A percentile compares a stretch with the other conserved stretches of the same genome.
Evolutionary conservation across 768 basidiomycete genomes (phyloP).

Genomic region (Inosperma sp.): DNA sequence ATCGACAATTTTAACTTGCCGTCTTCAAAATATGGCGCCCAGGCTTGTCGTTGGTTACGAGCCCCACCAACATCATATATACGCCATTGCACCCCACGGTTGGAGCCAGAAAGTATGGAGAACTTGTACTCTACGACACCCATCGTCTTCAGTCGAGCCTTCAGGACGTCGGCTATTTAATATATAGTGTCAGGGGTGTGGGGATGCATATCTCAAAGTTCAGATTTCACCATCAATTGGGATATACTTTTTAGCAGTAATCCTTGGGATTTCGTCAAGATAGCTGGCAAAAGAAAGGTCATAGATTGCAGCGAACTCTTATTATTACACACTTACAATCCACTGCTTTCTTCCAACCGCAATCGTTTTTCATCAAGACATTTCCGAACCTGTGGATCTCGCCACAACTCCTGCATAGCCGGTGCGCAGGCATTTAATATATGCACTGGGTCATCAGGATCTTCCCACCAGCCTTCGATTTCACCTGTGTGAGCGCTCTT

Average conservation of each 20-base stretch:
- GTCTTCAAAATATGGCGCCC: conserved; percentile 87
- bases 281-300: conserved; percentile 44
- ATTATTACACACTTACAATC: conserved; percentile 55
- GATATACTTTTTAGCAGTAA: conserved; percentile 76
- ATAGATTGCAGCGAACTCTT: conserved; percentile 8
- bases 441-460: conserved; percentile 79
- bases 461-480: conserved; percentile 81
- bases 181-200: conserved; percentile 2
- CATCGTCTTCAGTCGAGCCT: conserved; percentile 76
- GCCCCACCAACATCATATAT: conserved; percentile 86
- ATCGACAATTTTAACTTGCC: conserved; percentile 45
- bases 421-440: conserved; percentile 56
- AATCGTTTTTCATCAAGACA: conserved; percentile 61
- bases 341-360: conserved; percentile 76
- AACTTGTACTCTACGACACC: conserved; percentile 80
- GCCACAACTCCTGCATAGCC: conserved; percentile 73
- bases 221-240: conserved; percentile 59
- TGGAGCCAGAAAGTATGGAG: conserved; percentile 52
- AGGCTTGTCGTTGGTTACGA: conserved; percentile 75
- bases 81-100: conserved; percentile 65
- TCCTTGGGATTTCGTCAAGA: conserved; percentile 74
- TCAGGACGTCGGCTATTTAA: conserved; percentile 64
- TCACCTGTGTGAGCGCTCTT: conserved; percentile 68
- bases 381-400: conserved; percentile 60
- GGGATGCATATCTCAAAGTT: background rate